Evolutionary conservation across 148 eudicot species (phyloP).

Genomic region (Chenopodium berlandieri): DNA sequence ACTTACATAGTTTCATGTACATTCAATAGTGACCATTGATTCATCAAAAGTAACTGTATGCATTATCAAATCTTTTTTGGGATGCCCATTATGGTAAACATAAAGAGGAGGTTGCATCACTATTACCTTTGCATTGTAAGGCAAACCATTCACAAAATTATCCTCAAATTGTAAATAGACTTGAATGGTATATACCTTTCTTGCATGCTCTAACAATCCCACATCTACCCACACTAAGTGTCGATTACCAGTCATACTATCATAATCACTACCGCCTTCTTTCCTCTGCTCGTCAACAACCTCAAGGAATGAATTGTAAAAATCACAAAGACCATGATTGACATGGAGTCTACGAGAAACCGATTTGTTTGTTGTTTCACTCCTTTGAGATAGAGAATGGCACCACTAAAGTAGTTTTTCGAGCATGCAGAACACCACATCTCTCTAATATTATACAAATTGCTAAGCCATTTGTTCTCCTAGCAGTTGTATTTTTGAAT

Average conservation of each 20-base stretch:
- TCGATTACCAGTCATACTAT: neutral
- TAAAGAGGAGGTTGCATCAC: too few relatives aligned
- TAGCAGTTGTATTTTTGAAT: neutral
- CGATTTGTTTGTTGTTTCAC: neutral
- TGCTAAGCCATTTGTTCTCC: neutral
- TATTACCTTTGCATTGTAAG: neutral
- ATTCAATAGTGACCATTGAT: neutral
- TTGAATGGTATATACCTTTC: neutral
- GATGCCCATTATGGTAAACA: neutral
- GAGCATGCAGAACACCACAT: neutral
- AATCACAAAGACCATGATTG: neutral
- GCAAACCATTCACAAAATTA: neutral
- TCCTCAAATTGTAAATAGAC: neutral
- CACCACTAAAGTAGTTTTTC: neutral
- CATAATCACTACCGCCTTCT: neutral
- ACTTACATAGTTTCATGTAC: neutral
- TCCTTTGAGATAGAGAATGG: too few relatives aligned
- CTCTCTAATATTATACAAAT: neutral
- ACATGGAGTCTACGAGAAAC: neutral
- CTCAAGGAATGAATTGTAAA: neutral
- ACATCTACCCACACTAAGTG: neutral
- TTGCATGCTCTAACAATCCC: neutral
- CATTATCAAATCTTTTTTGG: neutral
- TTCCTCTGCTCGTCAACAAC: neutral
- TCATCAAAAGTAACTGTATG: neutral